Evolutionary conservation across 352 stramenopile species (phyloP).

Genomic region (Phytophthora sojae): DNA sequence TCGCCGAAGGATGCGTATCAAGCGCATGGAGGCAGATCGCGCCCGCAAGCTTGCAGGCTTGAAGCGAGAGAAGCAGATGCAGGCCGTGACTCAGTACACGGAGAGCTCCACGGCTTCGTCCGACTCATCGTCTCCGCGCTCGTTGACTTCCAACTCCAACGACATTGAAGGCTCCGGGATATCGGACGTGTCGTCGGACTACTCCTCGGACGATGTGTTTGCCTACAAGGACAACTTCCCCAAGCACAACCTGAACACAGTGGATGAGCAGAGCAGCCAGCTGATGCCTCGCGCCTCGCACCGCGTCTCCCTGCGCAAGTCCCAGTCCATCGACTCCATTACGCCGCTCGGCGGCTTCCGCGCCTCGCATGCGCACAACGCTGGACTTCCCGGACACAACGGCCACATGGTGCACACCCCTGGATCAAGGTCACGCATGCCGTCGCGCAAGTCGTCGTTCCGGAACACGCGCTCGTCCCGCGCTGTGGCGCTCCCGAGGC

Average conservation of each 20-base stretch:
- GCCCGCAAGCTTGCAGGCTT: constrained; percentile 30
- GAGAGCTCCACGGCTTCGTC: constrained; percentile 81
- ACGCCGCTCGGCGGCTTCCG: constrained; percentile 44
- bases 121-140: constrained; percentile 59
- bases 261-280: constrained; percentile 77
- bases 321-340: constrained; percentile 61
- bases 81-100: constrained; percentile 54
- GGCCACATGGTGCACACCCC: constrained; percentile 37
- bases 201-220: constrained; percentile 66
- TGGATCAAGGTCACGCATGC: constrained; percentile 30
- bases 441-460: constrained; percentile 80
- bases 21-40: constrained; percentile 34
- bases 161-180: constrained; percentile 69
- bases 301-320: constrained; percentile 52
- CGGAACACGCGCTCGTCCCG: constrained; percentile 79
- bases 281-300: constrained; percentile 42
- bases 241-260: constrained; percentile 75
- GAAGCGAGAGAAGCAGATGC: constrained; percentile 38
- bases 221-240: constrained; percentile 58
- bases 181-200: constrained; percentile 62
- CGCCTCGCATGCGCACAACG: constrained; percentile 35
- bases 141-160: constrained; percentile 77
- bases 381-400: constrained; percentile 15
- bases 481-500: constrained; percentile 69
- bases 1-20: constrained; percentile 40